Base-by-base conservation (phyloP, 2,329 filamentous ascomycete genomes). In the Uncinocarpus reesii region DNA sequence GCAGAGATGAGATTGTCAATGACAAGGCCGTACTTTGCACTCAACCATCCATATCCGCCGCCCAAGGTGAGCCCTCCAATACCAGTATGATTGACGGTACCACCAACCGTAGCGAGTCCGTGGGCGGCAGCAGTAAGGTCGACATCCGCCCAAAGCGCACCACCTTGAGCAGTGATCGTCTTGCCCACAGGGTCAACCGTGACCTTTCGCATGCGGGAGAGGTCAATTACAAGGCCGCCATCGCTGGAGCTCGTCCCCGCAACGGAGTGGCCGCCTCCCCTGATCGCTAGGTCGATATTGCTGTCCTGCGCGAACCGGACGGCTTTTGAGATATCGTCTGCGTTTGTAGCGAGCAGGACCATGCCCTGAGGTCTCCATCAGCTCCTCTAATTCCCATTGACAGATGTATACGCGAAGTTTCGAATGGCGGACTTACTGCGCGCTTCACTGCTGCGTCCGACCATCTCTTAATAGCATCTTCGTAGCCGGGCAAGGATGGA, bases 61-160 rank as follows among this genome's bases (percentile, higher is more conserved):
- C 76, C 76, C 1, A 80, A 59, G 0, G 73, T 71, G 11, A 81
- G 63, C 0, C 76, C 79, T 1, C 76, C 78, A 4, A 82, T 74
- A 4, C 79, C 79, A 1, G 78, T 81, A 53, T 81, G 75, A 35
- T 76, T 76, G 7, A 81, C 76, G 0, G 78, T 80, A 2, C 79
- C 79, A 7, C 78, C 78, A 0, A 80, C 75, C 1, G 77, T 77
- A 1, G 77, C 78, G 2, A 81, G 68, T 0, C 70, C 70, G 55
- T 76, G 63, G 41, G 70, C 60, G 44, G 65, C 73, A 0, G 71
- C 71, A 0, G 71, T 71, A 4, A 66, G 61, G 53, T 81, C 76
- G 5, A 80, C 69, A 55, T 79, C 73, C 47, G 62, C 64, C 75
- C 77, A 79, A 1, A 68, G 57, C 36, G 71, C 70, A 6, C 77